A percentile compares a stretch with the other conserved stretches of the same genome.
Evolutionary conservation across 202 grass and related monocot species (phyloP).

Genomic region (Schoenoplectus triqueter): DNA sequence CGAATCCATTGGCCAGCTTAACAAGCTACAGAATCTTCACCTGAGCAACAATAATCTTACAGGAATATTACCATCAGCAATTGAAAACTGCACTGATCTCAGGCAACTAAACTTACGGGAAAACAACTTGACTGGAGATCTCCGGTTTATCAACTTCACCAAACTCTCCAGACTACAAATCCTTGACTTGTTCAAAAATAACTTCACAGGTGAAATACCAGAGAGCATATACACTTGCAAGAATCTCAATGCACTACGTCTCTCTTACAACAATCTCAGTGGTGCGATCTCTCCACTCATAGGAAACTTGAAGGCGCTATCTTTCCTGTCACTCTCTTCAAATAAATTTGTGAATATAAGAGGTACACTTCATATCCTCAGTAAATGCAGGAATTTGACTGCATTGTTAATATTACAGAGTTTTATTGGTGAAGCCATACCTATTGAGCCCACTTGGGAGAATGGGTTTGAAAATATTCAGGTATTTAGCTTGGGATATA

Average conservation of each 20-base stretch:
- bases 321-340: constrained; percentile 47
- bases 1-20: constrained; percentile 48
- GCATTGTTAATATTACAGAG: constrained; percentile 43
- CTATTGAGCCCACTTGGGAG: constrained; percentile 41
- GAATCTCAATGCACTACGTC: constrained; percentile 49
- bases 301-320: constrained; percentile 47
- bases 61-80: constrained; percentile 44
- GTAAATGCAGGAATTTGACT: constrained; percentile 43
- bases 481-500: constrained; percentile 52
- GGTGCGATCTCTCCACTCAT: constrained; percentile 53
- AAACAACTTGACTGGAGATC: constrained; percentile 46
- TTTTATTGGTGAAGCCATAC: constrained; percentile 51
- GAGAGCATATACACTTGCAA: constrained; percentile 58
- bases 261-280: constrained; percentile 44
- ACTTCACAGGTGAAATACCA: constrained; percentile 60
- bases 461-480: constrained; percentile 67
- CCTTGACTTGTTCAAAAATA: constrained; percentile 57
- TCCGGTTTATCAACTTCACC: constrained; percentile 55
- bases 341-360: constrained; percentile 54
- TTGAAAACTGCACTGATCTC: constrained; percentile 61
- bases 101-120: constrained; percentile 42
- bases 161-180: constrained; percentile 45
- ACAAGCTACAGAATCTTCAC: constrained; percentile 42
- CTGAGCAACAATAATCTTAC: constrained; percentile 56
- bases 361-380: constrained; percentile 54